phyloP scores from a whole-genome alignment of 2,329 filamentous ascomycete genomes.

The Aspergillus pseudonomiae region DNA sequence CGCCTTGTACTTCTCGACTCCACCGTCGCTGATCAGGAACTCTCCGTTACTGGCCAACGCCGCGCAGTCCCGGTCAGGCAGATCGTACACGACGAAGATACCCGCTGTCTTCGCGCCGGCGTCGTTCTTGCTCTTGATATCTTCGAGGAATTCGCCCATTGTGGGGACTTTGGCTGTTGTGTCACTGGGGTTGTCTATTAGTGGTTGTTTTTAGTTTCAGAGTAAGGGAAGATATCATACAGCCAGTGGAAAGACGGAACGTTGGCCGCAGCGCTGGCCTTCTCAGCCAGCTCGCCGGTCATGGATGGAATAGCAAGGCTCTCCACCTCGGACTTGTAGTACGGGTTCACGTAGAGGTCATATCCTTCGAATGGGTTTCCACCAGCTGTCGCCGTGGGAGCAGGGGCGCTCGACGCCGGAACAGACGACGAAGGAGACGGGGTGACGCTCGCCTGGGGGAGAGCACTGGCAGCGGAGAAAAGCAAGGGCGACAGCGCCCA shows the following conservation, averaged over 20 bases:
- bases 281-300: conserved; percentile 57
- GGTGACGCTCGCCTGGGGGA: conserved; percentile 23
- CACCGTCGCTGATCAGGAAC: conserved; percentile 57
- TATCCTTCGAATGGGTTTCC: conserved; percentile 58
- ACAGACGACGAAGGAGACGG: conserved; percentile 9
- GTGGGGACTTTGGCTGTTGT: conserved; percentile 53
- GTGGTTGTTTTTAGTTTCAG: not conserved
- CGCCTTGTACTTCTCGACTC: conserved; percentile 54
- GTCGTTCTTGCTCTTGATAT: conserved; percentile 52
- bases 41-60: conserved; percentile 67
- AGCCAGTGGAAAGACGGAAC: conserved; percentile 58
- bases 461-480: conserved; percentile 21
- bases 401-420: conserved; percentile 20
- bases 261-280: conserved; percentile 52
- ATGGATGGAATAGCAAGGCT: conserved; percentile 65
- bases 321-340: conserved; percentile 57
- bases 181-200: conserved; percentile 35
- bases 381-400: conserved; percentile 25
- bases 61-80: conserved; percentile 66
- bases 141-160: conserved; percentile 51
- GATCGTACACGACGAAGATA: conserved; percentile 64
- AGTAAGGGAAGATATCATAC: conserved; percentile 36
- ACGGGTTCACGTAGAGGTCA: conserved; percentile 55
- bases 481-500: conserved; percentile 22
- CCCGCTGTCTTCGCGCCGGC: conserved; percentile 53